Base-by-base conservation (phyloP, 208 protist genomes). In the Trypanosoma lewisi region DNA sequence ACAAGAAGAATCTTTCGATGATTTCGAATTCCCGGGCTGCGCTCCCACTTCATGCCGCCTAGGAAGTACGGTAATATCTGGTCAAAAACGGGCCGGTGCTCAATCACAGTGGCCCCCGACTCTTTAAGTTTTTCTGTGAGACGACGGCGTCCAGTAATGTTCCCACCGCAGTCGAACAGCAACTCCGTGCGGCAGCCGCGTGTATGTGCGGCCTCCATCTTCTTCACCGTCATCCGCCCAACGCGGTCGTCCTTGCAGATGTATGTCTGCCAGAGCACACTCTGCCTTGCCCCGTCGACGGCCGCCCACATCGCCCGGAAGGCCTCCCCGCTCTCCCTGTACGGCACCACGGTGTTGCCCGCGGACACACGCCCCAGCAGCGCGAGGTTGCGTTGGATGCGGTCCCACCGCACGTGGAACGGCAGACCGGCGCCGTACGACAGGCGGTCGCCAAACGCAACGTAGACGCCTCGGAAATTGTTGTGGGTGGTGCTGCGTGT, bases 191-290 rank as follows among this genome's bases (percentile, higher is more conserved):
- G 48, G 64, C 89, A 93, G 41, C 80, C 82, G 31, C 93, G 85
- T 23, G 68, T 50, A 23, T 83, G 77, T 0, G 93, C 93, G 47
- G 83, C 59, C 16, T 82, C 78, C 44, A 97, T 67, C 21, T 85
- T 79, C 12, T 61, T 31, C 8, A 96, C 64, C 21, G 93, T 96
- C 14, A 65, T 41, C 51, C 77, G 61, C 1, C 93, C 93, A 11
- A 96, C 80, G 44, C 73, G 57, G 63, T 97, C 93, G 59, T 96
- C 86, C 52, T 96, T 96, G 68, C 89, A 94, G 41, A 96, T 97
- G 73, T 97, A 97, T n/a, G 90, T 96, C 69, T 95, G 86, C 91
- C 89, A 94, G 23, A 88, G 66, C 48, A 96, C 86, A 55, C 80
- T 80, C 45, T 78, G 42, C 19, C 74, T 76, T 4, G 87, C 86